phyloP scores from a whole-genome alignment of 495 filamentous ascomycete species.

The Pseudotulostoma volvatum region DNA sequence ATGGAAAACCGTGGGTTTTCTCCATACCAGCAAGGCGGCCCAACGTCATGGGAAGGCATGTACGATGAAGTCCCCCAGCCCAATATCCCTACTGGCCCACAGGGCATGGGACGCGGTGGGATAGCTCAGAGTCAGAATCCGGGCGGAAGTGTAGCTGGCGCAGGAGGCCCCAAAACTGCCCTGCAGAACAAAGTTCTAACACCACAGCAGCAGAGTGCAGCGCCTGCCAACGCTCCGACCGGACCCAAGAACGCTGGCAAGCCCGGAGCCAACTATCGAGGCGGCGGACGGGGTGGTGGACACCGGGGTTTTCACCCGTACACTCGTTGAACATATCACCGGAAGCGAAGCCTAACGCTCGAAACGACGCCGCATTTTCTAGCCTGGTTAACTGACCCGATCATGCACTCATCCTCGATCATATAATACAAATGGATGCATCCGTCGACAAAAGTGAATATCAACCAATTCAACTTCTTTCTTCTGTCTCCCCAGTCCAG shows the following conservation, averaged over 20 bases:
- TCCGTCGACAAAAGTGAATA: too few relatives aligned
- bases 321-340: too few relatives aligned
- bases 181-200: constrained; percentile 17
- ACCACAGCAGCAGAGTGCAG: constrained; percentile 47
- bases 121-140: constrained; percentile 12
- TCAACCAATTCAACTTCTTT: too few relatives aligned
- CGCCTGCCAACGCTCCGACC: constrained; percentile 87
- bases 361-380: too few relatives aligned
- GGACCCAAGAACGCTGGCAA: constrained; percentile 91
- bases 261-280: constrained; percentile 87
- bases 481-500: too few relatives aligned
- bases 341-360: too few relatives aligned
- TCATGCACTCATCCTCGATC: too few relatives aligned
- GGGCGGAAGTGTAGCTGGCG: too few relatives aligned
- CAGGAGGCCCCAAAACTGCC: constrained; percentile 16
- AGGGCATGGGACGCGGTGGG: constrained; percentile 35
- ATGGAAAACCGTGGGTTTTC: constrained; percentile 31
- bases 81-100: constrained; percentile 39
- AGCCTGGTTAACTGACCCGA: too few relatives aligned
- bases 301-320: constrained; percentile 75
- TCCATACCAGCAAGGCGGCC: constrained; percentile 38
- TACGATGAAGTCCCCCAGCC: constrained; percentile 96
- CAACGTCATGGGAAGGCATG: constrained; percentile 95
- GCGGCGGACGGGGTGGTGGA: constrained; percentile 64
- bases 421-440: too few relatives aligned